These are phyloP conservation scores for Huntiella savannae DNA, from an alignment of 2,329 filamentous ascomycete genomes.

Conservation along the genomic window DNA sequence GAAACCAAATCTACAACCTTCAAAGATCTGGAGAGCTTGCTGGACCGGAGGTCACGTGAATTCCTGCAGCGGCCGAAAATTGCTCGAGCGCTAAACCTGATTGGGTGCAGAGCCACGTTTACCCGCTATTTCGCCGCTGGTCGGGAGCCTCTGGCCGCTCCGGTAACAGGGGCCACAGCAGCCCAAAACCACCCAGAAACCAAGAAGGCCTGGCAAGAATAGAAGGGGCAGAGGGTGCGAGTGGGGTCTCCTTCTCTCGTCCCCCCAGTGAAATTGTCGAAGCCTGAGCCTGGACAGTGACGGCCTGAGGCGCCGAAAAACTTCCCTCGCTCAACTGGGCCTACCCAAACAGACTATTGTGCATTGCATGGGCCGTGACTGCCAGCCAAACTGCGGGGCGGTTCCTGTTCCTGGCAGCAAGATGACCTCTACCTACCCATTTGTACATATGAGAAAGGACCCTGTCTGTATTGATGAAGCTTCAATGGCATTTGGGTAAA, in stretches of 20 bases:
- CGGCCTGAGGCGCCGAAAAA: slow-evolving; percentile 9
- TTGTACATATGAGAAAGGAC: too few relatives aligned
- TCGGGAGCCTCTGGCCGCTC: slow-evolving; percentile 11
- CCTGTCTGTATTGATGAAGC: too few relatives aligned
- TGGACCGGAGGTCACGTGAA: slow-evolving; percentile 12
- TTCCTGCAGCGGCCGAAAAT: slow-evolving; percentile 12
- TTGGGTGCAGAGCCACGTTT: slow-evolving; percentile 10
- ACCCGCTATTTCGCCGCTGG: slow-evolving; percentile 13
- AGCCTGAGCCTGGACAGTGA: slow-evolving; percentile 8
- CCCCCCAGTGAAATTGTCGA: slow-evolving; percentile 9
- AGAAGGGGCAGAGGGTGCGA: too few relatives aligned
- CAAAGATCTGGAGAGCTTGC: slow-evolving; percentile 12
- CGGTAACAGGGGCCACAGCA: slow-evolving; percentile 10
- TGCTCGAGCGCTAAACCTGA: slow-evolving; percentile 12
- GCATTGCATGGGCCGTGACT: too few relatives aligned
- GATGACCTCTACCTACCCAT: background rate
- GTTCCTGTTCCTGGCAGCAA: slow-evolving; percentile 4
- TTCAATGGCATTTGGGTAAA: too few relatives aligned
- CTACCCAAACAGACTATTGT: too few relatives aligned
- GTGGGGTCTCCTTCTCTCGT: slow-evolving; percentile 6
- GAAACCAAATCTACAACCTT: slow-evolving; percentile 12
- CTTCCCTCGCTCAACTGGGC: background rate
- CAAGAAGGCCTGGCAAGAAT: too few relatives aligned
- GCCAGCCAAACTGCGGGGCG: background rate
- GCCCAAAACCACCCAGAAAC: background rate